Evolutionary conservation across 306 rosid genomes (phyloP).

Genomic region (Pyrus communis): DNA sequence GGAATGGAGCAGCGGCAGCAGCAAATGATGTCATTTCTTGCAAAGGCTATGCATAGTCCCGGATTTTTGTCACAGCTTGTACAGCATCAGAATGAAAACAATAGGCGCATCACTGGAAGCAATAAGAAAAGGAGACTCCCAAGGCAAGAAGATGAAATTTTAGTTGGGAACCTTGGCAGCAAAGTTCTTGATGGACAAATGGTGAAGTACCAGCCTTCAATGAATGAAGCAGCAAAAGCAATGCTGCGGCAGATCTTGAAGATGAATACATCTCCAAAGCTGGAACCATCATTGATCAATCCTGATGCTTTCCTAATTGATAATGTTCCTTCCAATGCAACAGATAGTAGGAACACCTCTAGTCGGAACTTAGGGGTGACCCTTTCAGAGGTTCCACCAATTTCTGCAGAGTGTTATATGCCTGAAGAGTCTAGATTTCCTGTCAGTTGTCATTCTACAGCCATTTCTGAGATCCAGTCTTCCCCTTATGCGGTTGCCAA

Average conservation of each 20-base stretch:
- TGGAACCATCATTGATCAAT: conserved; percentile 32
- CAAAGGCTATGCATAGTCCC: conserved; percentile 55
- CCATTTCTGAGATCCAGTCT: conserved; percentile 33
- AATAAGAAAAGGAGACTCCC: conserved; percentile 53
- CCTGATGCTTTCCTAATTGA: conserved; percentile 38
- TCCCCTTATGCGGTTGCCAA: conserved; percentile 23
- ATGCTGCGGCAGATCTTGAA: conserved; percentile 41
- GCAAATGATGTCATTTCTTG: conserved; percentile 61
- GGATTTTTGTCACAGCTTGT: conserved; percentile 49
- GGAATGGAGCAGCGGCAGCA: conserved; percentile 64
- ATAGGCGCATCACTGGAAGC: conserved; percentile 25
- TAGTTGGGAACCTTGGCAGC: conserved; percentile 17
- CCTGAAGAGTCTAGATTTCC: conserved; percentile 22
- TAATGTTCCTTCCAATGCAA: conserved; percentile 27
- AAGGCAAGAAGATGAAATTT: conserved; percentile 36
- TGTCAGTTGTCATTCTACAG: conserved; percentile 17
- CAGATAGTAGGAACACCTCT: conserved; percentile 25
- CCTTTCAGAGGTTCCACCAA: conserved; percentile 41
- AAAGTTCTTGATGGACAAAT: conserved; percentile 40
- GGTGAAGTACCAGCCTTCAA: conserved; percentile 46
- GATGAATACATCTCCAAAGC: conserved; percentile 36
- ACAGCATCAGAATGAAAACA: conserved; percentile 49
- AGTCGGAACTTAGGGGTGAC: conserved; percentile 38
- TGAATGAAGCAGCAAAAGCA: conserved; percentile 60
- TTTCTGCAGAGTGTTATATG: conserved; percentile 27